Evolutionary conservation across 2,329 filamentous ascomycete species (phyloP).

Genomic region (Massarina eburnea): DNA sequence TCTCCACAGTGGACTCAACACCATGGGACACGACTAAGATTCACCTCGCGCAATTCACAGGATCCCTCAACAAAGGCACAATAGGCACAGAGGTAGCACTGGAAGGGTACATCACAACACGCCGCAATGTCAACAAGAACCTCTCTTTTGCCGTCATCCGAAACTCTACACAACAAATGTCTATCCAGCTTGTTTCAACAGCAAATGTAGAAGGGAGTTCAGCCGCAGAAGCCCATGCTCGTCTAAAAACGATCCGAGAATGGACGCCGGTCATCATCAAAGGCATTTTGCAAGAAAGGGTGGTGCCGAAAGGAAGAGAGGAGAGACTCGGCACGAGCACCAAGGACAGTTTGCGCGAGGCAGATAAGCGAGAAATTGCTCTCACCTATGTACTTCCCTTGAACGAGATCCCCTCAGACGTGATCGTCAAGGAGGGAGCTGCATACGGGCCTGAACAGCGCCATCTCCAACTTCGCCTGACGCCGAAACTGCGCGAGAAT

Average conservation of each 20-base stretch:
- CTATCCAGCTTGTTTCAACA: constrained; percentile 55
- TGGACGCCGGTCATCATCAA: constrained; percentile 59
- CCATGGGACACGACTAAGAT: constrained; percentile 28
- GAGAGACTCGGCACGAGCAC: too few relatives aligned
- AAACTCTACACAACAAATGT: constrained; percentile 47
- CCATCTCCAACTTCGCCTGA: constrained; percentile 82
- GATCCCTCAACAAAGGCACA: background rate
- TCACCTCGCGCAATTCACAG: background rate
- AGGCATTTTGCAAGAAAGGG: constrained; percentile 51
- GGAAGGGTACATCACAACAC: constrained; percentile 72
- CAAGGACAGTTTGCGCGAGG: background rate
- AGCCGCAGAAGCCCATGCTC: constrained; percentile 29
- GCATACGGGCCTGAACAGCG: constrained; percentile 74
- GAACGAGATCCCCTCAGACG: constrained; percentile 72
- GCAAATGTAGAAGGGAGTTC: constrained; percentile 27
- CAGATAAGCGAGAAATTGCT: constrained; percentile 57
- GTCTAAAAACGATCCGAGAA: constrained; percentile 48
- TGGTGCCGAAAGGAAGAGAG: constrained; percentile 34
- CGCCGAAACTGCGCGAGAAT: constrained; percentile 65
- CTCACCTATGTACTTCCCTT: constrained; percentile 66
- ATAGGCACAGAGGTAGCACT: constrained; percentile 42
- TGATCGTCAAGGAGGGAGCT: constrained; percentile 74
- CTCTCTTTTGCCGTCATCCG: constrained; percentile 69
- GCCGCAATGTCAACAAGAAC: constrained; percentile 67
- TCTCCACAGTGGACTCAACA: constrained; percentile 13